phyloP scores from a whole-genome alignment of 2,329 filamentous ascomycete species.

The Monilinia vaccinii-corymbosi region DNA sequence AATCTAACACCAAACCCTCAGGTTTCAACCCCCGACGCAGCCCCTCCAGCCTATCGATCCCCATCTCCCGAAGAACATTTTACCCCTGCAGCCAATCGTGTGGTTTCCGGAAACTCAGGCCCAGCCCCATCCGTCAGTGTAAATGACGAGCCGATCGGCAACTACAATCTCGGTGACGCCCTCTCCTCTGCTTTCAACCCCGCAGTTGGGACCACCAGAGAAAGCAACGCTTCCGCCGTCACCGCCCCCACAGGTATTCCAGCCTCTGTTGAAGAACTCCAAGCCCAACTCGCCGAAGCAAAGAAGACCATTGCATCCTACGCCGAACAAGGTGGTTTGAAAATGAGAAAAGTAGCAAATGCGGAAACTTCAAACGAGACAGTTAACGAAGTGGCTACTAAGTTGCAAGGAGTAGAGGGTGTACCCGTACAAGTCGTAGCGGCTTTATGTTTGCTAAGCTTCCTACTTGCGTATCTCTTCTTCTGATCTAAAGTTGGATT shows the following conservation, averaged over 20 bases:
- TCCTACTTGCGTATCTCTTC: slow-evolving; percentile 91
- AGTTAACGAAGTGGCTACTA: slow-evolving; percentile 44
- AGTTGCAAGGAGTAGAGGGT: slow-evolving; percentile 45
- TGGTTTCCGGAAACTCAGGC: slow-evolving; percentile 15
- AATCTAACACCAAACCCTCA: slow-evolving; percentile 8
- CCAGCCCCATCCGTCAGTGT: slow-evolving; percentile 34
- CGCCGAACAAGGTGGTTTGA: slow-evolving; percentile 61
- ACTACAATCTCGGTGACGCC: slow-evolving; percentile 41
- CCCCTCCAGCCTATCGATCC: slow-evolving; percentile 45
- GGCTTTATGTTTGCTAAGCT: slow-evolving; percentile 76
- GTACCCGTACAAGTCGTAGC: slow-evolving; percentile 84
- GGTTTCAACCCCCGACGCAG: slow-evolving; percentile 18
- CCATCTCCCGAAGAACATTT: slow-evolving; percentile 37
- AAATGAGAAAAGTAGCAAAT: slow-evolving; percentile 66
- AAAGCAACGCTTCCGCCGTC: slow-evolving; percentile 31
- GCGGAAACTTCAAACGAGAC: slow-evolving; percentile 40
- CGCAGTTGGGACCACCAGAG: slow-evolving; percentile 35
- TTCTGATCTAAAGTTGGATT: slow-evolving; percentile 52
- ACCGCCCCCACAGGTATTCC: slow-evolving; percentile 35
- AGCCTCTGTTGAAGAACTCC: slow-evolving; percentile 48
- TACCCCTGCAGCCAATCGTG: slow-evolving; percentile 27
- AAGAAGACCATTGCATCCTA: slow-evolving; percentile 63
- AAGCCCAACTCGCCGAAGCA: slow-evolving; percentile 65
- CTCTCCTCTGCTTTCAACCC: slow-evolving; percentile 64
- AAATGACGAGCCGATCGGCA: slow-evolving; percentile 34